Evolutionary conservation across 2,329 filamentous ascomycete species (phyloP).

Genomic region (Fusarium devonianum): DNA sequence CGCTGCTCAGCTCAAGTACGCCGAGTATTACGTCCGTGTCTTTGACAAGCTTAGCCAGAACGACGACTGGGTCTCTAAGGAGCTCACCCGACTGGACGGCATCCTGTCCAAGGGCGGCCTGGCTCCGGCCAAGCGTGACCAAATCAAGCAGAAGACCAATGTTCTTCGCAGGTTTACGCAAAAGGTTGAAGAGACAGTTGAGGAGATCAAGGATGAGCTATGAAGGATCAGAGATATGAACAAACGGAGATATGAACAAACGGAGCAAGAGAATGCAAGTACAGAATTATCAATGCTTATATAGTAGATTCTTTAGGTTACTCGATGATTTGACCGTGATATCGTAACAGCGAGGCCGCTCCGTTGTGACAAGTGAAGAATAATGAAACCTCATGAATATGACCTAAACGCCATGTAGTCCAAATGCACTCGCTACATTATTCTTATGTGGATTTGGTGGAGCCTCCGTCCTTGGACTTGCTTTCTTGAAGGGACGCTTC

Average conservation of each 20-base stretch:
- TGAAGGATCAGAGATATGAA: conserved; percentile 47
- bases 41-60: conserved; percentile 84
- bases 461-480: conserved; percentile 53
- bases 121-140: conserved; percentile 85
- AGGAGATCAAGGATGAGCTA: conserved; percentile 62
- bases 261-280: conserved; percentile 17
- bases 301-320: conserved; percentile 32
- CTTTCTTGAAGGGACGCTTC: conserved; percentile 74
- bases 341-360: conserved; percentile 11
- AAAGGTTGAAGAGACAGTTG: conserved; percentile 64
- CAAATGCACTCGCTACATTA: not conserved
- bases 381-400: conserved; percentile 18
- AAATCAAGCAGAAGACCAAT: conserved; percentile 86
- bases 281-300: conserved; percentile 23
- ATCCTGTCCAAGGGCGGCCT: conserved; percentile 88
- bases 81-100: conserved; percentile 79
- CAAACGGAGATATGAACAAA: conserved; percentile 8
- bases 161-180: conserved; percentile 80
- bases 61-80: conserved; percentile 82
- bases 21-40: conserved; percentile 92
- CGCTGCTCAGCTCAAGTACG: conserved; percentile 74
- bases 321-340: conserved; percentile 30
- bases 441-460: conserved; percentile 46
- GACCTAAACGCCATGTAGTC: conserved; percentile 23
- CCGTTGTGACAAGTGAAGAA: conserved; percentile 21